Conservation (phyloP, 1,139 yeast species). For the Sugiyamaella japonica region DNA sequence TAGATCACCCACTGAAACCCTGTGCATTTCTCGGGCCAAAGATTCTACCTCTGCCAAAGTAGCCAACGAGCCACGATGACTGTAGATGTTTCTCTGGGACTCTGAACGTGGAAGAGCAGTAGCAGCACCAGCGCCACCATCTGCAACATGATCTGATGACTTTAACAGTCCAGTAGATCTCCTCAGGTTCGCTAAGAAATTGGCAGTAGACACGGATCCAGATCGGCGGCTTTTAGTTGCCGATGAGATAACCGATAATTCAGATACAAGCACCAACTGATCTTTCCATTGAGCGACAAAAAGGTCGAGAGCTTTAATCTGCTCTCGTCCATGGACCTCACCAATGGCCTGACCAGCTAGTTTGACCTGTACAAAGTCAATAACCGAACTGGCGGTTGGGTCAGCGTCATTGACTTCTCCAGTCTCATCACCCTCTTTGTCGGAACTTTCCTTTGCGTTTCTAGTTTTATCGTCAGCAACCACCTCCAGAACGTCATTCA, state of each 20-base stretch:
- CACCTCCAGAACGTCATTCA: constrained; percentile 6
- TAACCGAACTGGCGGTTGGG: background rate
- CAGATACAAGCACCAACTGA: constrained; percentile 22
- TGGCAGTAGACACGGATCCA: background rate
- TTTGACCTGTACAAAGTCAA: constrained; percentile 19
- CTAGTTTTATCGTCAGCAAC: background rate
- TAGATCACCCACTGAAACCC: constrained; percentile 9
- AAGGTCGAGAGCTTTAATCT: constrained; percentile 27
- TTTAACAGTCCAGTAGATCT: background rate
- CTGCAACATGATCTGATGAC: background rate
- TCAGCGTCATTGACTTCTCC: background rate
- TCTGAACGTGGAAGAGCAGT: background rate
- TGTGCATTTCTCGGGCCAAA: constrained; percentile 13
- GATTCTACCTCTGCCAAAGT: constrained; percentile 15
- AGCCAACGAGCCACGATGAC: constrained; percentile 8
- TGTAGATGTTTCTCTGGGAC: background rate
- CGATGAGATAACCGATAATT: constrained; percentile 9
- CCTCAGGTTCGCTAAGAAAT: background rate
- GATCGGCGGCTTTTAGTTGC: background rate
- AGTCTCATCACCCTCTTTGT: background rate
- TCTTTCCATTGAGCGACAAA: constrained; percentile 34
- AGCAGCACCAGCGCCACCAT: background rate
- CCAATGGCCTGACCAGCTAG: constrained; percentile 36
- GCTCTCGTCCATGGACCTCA: constrained; percentile 23
- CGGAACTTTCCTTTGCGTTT: too few relatives aligned